Evolutionary conservation across 305 asterid genomes (phyloP), one percentile per base, ranked within the genome.

Genomic region (Petunia hybrid): DNA sequence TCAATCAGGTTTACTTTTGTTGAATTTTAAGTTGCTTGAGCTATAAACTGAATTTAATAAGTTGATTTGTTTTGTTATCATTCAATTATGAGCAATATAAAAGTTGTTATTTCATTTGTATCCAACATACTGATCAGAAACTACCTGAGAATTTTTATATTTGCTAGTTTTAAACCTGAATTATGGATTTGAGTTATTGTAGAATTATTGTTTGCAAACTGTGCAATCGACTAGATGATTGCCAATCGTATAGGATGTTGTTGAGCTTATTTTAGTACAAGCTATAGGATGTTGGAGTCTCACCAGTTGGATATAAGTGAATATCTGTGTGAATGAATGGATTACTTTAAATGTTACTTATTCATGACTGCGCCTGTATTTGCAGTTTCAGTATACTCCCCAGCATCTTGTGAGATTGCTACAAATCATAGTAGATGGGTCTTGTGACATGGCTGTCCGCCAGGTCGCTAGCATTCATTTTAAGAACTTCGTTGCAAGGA

Each of bases 401-500:
- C 98, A 92, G 89, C 99, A 97, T 88, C 85, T 97, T 85, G 97
- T 97, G 88, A 97, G 99, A 90, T 88, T 97, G 86, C 85, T 97
- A 91, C 99, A 97, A 92, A 95, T 97, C 77, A 91, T 95, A 60
- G 96, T 97, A 0, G 99, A 93, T 77, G 97, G 85, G 63, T 91
- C 86, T 62, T 87, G 94, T 41, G 99, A 95, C 84, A 83, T 90
- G 85, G 97, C 97, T 4, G 98, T 97, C 46, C 89, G 99, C 70
- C 99, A 97, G 89, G 98, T 92, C 81, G 99, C 99, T 31, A 97
- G 99, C 84, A 97, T 97, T 80, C 91, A 95, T 81, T 97, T 97
- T 83, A 97, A 97, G 90, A 97, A 97, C 84, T 95, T 95, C 79
- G 88, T 92, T 79, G 94, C 89, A n/a, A 97, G 89, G 80, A 88